Evolutionary conservation across 805 yeast species (phyloP).

Genomic region (Metschnikowia henanensis): DNA sequence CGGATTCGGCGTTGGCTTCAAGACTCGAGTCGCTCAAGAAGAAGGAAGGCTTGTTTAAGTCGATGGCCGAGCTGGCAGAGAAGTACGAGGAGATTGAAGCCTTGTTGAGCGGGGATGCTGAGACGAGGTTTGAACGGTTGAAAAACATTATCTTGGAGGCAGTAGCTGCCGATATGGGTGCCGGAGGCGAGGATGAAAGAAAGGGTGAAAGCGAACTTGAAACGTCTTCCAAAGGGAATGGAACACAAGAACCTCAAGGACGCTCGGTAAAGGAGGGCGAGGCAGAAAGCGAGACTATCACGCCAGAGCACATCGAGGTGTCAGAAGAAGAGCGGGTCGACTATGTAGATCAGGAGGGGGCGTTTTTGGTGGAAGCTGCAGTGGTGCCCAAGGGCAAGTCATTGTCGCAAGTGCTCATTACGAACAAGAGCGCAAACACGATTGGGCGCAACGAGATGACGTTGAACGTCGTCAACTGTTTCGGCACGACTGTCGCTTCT

Average conservation of each 20-base stretch:
- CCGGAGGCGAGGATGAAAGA: neutral
- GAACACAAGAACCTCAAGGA: no score
- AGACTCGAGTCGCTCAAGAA: neutral
- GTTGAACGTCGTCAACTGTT: constrained; percentile 31
- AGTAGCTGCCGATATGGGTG: neutral
- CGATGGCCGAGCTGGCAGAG: neutral
- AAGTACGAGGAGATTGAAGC: constrained; percentile 3
- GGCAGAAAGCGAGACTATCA: no score
- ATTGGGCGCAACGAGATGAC: constrained; percentile 33
- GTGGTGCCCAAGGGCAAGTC: constrained; percentile 31
- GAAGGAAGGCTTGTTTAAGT: neutral
- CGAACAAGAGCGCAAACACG: constrained; percentile 25
- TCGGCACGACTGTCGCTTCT: constrained; percentile 25
- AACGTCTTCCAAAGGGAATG: neutral
- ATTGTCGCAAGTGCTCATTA: constrained; percentile 32
- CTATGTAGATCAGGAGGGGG: neutral
- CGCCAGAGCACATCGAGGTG: neutral
- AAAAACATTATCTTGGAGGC: constrained; percentile 1
- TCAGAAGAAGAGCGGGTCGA: neutral
- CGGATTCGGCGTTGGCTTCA: neutral
- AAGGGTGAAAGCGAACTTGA: neutral
- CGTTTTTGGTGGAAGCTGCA: constrained; percentile 18
- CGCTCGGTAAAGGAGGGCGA: no score
- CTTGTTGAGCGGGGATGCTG: neutral
- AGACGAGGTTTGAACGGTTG: neutral